Base-by-base conservation (phyloP, 805 yeast species). In the Ogataea degrootiae region DNA sequence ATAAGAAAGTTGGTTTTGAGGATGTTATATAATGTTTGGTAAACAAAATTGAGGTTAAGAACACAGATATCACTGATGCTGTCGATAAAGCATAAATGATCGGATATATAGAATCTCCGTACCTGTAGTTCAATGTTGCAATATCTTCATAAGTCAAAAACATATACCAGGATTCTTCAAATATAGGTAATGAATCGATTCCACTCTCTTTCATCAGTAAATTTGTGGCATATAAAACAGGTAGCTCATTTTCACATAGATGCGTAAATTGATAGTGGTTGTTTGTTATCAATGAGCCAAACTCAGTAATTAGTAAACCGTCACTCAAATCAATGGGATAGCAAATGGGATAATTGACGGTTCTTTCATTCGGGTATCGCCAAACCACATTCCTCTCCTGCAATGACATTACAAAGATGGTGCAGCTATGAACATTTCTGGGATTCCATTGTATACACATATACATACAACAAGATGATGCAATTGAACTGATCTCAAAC, bases 21-120 rank as follows among this genome's bases (percentile, higher is more conserved):
- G 85, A 79, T 44, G 57, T 47, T 41, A 65, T 34, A 47, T 66
- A 64, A 38, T 81, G 80, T 58, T 81, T 83, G 7, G 89, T 77
- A 51, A 83, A 74, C 15, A 83, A 79, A 44, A 84, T 74, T 9
- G 86, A 65, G 0, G 90, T 81, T 22, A 83, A 66, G 52, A 79
- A 80, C 63, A 83, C 69, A 3, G 85, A 76, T 5, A 85, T 75
- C 17, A 85, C 84, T 6, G 85, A 78, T 60, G 85, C 82, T 0
- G 82, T 75, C 9, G 87, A 74, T 19, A 85, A 60, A 0, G 87
- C 75, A 58, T 82, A 80, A 1, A 85, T 67, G 36, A 83, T 72
- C 0, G 90, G 82, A 49, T 77, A 84, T 16, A 83, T 71, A 42
- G 85, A 74, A 59, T 76, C 77, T 17, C 73, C 63, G 63, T 77